These are phyloP conservation scores for Mortierella sp. DNA, from an alignment of 371 early-diverging fungal species.

Conservation along the genomic window DNA sequence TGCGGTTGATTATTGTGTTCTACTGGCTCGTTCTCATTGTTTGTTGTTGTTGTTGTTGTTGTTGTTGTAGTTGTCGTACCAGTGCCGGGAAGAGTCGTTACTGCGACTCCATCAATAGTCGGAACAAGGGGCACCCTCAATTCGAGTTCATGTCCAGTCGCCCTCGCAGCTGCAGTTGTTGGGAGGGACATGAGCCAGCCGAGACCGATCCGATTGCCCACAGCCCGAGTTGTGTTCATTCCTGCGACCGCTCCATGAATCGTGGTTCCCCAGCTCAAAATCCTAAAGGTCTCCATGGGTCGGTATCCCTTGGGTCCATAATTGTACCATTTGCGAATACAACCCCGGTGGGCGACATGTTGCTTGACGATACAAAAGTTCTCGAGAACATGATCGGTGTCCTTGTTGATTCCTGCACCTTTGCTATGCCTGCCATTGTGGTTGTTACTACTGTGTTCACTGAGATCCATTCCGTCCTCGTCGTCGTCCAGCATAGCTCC, in stretches of 20 bases:
- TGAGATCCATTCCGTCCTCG: slow-evolving; percentile 15
- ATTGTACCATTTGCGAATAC: slow-evolving; percentile 58
- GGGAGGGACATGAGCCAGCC: slow-evolving; percentile 39
- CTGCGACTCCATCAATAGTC: not conserved
- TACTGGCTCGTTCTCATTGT: slow-evolving; percentile 3
- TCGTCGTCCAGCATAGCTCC: slow-evolving; percentile 59
- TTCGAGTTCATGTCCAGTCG: slow-evolving; percentile 4
- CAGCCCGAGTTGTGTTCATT: slow-evolving; percentile 21
- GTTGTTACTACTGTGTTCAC: slow-evolving; percentile 32
- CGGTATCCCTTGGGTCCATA: slow-evolving; percentile 58
- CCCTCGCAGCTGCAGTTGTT: not conserved
- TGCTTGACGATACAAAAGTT: slow-evolving; percentile 56
- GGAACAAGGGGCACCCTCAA: slow-evolving; percentile 27
- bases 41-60: not conserved
- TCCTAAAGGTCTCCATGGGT: slow-evolving; percentile 49
- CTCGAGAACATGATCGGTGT: slow-evolving; percentile 56
- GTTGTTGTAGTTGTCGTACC: too few species aligned
- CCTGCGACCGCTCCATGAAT: slow-evolving; percentile 44
- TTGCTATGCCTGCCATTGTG: slow-evolving; percentile 4
- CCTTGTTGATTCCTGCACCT: slow-evolving; percentile 24
- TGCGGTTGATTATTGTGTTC: not conserved
- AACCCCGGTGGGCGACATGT: slow-evolving; percentile 55
- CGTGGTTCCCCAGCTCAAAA: slow-evolving; percentile 48
- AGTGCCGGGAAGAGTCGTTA: not conserved
- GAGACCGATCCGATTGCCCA: slow-evolving; percentile 36